A percentile compares a stretch with the other conserved stretches of the same genome.
These are phyloP conservation scores for Jaltomata sinuosa DNA, from an alignment of 257 asterid genomes.

Conservation along the genomic window DNA sequence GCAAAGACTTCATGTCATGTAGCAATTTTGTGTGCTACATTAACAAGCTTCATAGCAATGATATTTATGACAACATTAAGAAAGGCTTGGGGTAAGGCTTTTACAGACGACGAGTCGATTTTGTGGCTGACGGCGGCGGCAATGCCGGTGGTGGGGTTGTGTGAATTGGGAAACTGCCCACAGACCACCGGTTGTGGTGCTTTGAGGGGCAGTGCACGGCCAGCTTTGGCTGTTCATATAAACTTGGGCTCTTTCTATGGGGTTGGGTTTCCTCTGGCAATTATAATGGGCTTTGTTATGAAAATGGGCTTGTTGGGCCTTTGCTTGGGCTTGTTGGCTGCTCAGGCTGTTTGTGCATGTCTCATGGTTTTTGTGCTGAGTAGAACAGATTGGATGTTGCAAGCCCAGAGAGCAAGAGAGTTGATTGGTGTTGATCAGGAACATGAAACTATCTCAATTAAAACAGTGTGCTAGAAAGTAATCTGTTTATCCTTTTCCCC, in stretches of 20 bases:
- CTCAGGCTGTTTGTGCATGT: slow-evolving; percentile 41
- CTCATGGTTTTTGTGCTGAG: slow-evolving; percentile 25
- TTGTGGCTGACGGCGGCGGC: slow-evolving; percentile 26
- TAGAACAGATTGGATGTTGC: slow-evolving; percentile 40
- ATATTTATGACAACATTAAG: slow-evolving; percentile 16
- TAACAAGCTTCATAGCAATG: slow-evolving; percentile 30
- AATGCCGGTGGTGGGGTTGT: slow-evolving; percentile 58
- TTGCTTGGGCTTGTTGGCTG: slow-evolving; percentile 44
- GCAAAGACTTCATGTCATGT: slow-evolving; percentile 28
- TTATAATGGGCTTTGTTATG: slow-evolving; percentile 35
- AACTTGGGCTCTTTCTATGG: slow-evolving; percentile 58
- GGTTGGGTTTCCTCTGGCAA: slow-evolving; percentile 51
- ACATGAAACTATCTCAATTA: background rate
- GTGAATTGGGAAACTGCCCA: slow-evolving; percentile 71
- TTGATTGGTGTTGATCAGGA: slow-evolving; percentile 19
- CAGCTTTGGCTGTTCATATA: slow-evolving; percentile 32
- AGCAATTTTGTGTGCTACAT: slow-evolving; percentile 28
- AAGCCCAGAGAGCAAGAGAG: slow-evolving; percentile 36
- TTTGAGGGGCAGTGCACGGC: slow-evolving; percentile 62
- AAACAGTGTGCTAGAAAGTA: background rate
- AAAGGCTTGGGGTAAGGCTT: slow-evolving; percentile 32
- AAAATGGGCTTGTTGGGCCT: slow-evolving; percentile 45
- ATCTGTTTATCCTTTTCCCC: background rate
- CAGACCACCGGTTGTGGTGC: slow-evolving; percentile 72
- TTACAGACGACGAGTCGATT: slow-evolving; percentile 33